phyloP scores from a whole-genome alignment of 1,139 yeast species.

The Geotrichum reessii region DNA sequence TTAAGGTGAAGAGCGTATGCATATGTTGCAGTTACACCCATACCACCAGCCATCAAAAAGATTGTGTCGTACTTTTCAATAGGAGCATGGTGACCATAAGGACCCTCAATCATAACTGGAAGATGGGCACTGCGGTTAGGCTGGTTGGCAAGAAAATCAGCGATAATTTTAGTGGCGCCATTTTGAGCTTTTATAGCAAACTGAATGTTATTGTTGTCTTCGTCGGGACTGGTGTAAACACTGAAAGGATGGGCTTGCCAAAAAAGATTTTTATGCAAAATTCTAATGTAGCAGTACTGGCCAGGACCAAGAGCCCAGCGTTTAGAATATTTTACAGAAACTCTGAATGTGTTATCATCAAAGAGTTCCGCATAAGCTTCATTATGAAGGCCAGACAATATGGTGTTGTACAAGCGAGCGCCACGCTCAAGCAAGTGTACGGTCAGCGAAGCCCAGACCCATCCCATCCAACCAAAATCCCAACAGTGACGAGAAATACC shows the following conservation, averaged over 20 bases:
- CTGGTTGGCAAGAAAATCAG: slow-evolving; percentile 24
- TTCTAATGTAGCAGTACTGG: slow-evolving; percentile 53
- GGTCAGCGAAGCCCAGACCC: slow-evolving; percentile 37
- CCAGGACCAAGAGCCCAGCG: slow-evolving; percentile 50
- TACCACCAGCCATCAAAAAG: slow-evolving; percentile 56
- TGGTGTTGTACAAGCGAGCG: slow-evolving; percentile 34
- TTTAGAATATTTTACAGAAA: slow-evolving; percentile 28
- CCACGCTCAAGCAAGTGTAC: slow-evolving; percentile 40
- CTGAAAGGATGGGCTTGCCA: slow-evolving; percentile 71
- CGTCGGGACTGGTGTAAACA: slow-evolving; percentile 33
- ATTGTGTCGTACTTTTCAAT: slow-evolving; percentile 47
- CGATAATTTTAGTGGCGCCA: slow-evolving; percentile 27
- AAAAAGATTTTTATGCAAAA: slow-evolving; percentile 40
- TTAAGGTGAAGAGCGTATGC: slow-evolving; percentile 25
- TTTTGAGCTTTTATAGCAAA: slow-evolving; percentile 34
- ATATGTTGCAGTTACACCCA: slow-evolving; percentile 55
- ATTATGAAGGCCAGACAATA: slow-evolving; percentile 40
- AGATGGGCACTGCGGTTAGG: slow-evolving; percentile 22
- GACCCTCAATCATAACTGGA: slow-evolving; percentile 51
- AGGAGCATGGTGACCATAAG: slow-evolving; percentile 50
- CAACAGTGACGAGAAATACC: slow-evolving; percentile 39
- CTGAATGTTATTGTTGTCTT: slow-evolving; percentile 26
- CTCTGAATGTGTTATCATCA: slow-evolving; percentile 28
- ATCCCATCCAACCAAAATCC: slow-evolving; percentile 49
- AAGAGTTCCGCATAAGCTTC: slow-evolving; percentile 35